These are phyloP conservation scores for Rhizopus sp. DNA, from an alignment of 371 early-diverging fungal species.

Conservation along the genomic window DNA sequence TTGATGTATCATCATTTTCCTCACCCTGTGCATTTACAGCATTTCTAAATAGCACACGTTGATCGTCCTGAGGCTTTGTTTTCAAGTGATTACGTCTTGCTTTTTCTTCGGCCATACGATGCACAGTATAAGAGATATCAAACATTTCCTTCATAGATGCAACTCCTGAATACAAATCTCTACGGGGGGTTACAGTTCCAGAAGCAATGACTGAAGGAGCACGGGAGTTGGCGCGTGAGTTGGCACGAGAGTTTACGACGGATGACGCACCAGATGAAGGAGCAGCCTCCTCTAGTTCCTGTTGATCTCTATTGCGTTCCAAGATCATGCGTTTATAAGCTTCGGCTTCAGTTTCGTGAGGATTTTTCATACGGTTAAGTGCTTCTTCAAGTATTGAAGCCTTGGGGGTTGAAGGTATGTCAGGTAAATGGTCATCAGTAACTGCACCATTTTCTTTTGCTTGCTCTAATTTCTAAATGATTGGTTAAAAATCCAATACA, in stretches of 20 bases:
- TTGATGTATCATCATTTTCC: constrained; percentile 25
- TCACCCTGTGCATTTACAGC: constrained; percentile 19
- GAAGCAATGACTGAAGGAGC: constrained; percentile 24
- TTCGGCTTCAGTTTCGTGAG: constrained; percentile 25
- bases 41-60: constrained; percentile 14
- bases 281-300: constrained; percentile 25
- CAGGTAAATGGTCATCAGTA: neutral
- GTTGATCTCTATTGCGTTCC: constrained; percentile 26
- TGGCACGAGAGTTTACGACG: constrained; percentile 31
- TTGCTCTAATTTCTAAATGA: constrained; percentile 10
- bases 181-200: constrained; percentile 27
- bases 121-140: constrained; percentile 65
- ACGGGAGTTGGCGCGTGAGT: constrained; percentile 28
- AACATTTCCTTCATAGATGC: constrained; percentile 63
- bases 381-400: constrained; percentile 9
- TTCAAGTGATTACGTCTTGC: constrained; percentile 34
- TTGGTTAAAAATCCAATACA: neutral
- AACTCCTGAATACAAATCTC: constrained; percentile 48
- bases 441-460: neutral
- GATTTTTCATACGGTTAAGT: neutral
- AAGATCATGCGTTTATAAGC: constrained; percentile 30
- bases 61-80: neutral
- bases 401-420: constrained; percentile 10
- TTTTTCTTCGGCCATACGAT: constrained; percentile 64
- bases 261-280: constrained; percentile 22